Base-by-base conservation (phyloP, 1,284 basidiomycete genomes). In the Neotropicomus parvogracilis region DNA sequence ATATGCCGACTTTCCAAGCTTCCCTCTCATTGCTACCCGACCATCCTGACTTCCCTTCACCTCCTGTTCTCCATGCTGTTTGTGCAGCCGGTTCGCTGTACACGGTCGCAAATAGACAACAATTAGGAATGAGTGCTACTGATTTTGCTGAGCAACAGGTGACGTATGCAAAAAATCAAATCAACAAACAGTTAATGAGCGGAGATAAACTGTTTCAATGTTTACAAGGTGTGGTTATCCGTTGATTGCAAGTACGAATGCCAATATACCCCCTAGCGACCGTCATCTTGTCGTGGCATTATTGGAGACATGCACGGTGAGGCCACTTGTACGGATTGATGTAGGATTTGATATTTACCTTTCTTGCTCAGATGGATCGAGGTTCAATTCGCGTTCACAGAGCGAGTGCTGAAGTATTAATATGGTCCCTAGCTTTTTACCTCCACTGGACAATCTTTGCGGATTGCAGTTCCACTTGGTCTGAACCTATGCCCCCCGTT, bases 21-120 rank as follows among this genome's bases (percentile, higher is more conserved):
- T 73, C 78, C 1, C 72, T 91, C 28, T 70, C 76, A 1, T 70
- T 88, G 16, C 78, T 83, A 0, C 81, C 83, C 0, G 77, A 71
- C n/a, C 83, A 88, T 57, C 75, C 80, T 1, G 78, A 80, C 47
- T 91, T 89, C 57, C 88, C 88, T 6, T 75, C 76, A 20, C 57
- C 73, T 3, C 75, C 81, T 5, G 63, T 89, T 21, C 71, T 91
- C 3, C 88, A 91, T 62, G 82, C 84, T 6, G 83, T 91, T 41
- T 88, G 85, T 65, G 86, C 86, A 10, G 74, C 85, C 33, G 83
- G 84, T 20, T 83, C 81, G 54, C 69, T 83, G 29, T 87, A 85
- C 54, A 83, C 80, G 3, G 75, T 77, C 3, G 77, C 81, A 16
- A 74, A 73, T 29, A 78, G 73, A 37, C 49, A 50, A 17, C 47